phyloP scores from a whole-genome alignment of 495 filamentous ascomycete genomes.

The Cryomyces antarcticus region DNA sequence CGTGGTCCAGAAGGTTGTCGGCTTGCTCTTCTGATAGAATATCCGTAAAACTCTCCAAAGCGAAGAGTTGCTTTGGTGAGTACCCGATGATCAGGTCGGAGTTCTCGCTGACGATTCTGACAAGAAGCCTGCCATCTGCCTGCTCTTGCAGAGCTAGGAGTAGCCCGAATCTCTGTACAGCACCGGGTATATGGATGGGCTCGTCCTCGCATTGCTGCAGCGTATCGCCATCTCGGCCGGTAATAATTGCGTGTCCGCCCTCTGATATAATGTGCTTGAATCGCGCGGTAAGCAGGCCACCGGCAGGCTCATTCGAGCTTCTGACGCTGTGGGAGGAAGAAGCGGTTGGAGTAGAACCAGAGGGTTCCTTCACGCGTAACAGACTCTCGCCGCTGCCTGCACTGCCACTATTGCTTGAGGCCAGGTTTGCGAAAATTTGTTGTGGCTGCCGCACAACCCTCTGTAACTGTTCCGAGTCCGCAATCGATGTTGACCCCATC shows the following conservation, averaged over 20 bases:
- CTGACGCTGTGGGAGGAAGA: slow-evolving; percentile 4
- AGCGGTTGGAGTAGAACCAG: background rate
- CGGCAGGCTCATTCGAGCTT: slow-evolving; percentile 9
- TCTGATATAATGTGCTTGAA: slow-evolving; percentile 67
- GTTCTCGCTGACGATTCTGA: slow-evolving; percentile 78
- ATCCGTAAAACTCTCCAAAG: slow-evolving; percentile 51
- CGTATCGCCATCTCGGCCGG: slow-evolving; percentile 46
- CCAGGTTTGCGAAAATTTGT: background rate
- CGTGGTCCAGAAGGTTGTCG: slow-evolving; percentile 64
- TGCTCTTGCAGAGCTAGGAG: slow-evolving; percentile 61
- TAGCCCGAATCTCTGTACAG: slow-evolving; percentile 71
- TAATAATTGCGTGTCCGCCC: slow-evolving; percentile 70
- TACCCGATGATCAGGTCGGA: slow-evolving; percentile 58
- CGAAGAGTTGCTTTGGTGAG: slow-evolving; percentile 58
- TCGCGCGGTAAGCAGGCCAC: slow-evolving; percentile 37
- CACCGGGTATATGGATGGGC: slow-evolving; percentile 79
- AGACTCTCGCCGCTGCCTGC: too few species aligned
- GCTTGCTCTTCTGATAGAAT: slow-evolving; percentile 66
- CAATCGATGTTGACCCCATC: background rate
- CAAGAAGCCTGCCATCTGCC: slow-evolving; percentile 40
- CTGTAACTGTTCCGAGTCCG: background rate
- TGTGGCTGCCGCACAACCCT: too few species aligned
- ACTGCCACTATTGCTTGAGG: background rate
- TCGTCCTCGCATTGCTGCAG: slow-evolving; percentile 80
- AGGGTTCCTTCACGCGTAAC: too few species aligned